Percentiles rank a stretch among this genome's conserved stretches.
These are phyloP conservation scores for Piloderma croceum DNA, from an alignment of 768 basidiomycete genomes.

Conservation along the genomic window DNA sequence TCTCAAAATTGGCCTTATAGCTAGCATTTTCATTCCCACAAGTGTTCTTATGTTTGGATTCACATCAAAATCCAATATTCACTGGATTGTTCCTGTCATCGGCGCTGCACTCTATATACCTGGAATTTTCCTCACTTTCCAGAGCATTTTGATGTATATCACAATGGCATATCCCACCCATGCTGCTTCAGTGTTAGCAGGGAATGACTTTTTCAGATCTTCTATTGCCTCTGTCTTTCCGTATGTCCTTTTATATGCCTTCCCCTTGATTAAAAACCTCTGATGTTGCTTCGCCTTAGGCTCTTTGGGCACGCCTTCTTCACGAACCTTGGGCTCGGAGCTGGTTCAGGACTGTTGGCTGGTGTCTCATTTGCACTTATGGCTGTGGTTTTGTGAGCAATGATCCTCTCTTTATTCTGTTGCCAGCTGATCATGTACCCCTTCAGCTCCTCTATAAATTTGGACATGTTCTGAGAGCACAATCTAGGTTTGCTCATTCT, in stretches of 20 bases:
- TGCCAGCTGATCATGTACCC: too few species aligned
- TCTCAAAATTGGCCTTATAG: constrained; percentile 29
- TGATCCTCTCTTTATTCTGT: background rate
- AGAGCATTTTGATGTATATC: constrained; percentile 24
- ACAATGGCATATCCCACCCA: constrained; percentile 26
- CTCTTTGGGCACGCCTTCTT: constrained; percentile 20
- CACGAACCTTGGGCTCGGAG: constrained; percentile 19
- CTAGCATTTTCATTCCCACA: too few species aligned
- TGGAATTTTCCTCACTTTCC: constrained; percentile 28
- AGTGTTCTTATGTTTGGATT: constrained; percentile 32
- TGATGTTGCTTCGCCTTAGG: constrained; percentile 3
- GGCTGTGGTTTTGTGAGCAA: constrained; percentile 18
- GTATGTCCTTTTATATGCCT: constrained; percentile 8
- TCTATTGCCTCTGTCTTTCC: constrained; percentile 21
- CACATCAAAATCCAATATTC: constrained; percentile 22
- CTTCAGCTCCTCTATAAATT: too few species aligned
- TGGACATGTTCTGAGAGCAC: too few species aligned
- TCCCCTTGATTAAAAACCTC: background rate
- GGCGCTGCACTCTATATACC: constrained; percentile 28
- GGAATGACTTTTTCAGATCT: constrained; percentile 29
- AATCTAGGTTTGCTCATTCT: too few species aligned
- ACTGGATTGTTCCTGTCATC: constrained; percentile 32
- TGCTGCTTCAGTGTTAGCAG: constrained; percentile 29
- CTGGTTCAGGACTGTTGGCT: constrained; percentile 20
- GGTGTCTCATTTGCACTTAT: constrained; percentile 21